phyloP scores from a whole-genome alignment of 352 stramenopile species.

The Globisporangium paddicum region DNA sequence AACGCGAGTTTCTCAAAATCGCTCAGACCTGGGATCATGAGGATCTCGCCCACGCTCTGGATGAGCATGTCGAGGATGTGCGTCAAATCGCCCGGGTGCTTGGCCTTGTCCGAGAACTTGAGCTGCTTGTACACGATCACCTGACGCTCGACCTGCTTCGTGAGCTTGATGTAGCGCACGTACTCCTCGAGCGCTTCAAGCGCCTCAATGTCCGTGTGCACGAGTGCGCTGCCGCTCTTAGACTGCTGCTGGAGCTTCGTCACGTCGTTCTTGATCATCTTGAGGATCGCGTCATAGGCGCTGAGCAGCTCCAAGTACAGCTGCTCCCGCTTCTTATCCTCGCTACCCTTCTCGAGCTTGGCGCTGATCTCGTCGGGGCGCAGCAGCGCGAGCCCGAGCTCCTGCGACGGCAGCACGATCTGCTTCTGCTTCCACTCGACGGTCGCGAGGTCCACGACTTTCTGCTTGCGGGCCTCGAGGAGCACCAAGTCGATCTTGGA shows the following conservation, averaged over 20 bases:
- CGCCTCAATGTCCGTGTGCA: conserved; percentile 70
- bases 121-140: conserved; percentile 64
- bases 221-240: conserved; percentile 66
- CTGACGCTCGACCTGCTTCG: conserved; percentile 65
- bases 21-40: conserved; percentile 50
- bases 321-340: conserved; percentile 69
- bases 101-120: conserved; percentile 35
- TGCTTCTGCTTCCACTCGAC: conserved; percentile 82
- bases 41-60: conserved; percentile 75
- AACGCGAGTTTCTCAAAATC: conserved; percentile 46
- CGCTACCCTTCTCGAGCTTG: conserved; percentile 49
- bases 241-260: conserved; percentile 67
- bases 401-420: conserved; percentile 63
- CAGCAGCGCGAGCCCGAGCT: conserved; percentile 62
- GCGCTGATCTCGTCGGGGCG: conserved; percentile 65
- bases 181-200: conserved; percentile 70
- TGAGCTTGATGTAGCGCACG: conserved; percentile 65
- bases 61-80: conserved; percentile 84
- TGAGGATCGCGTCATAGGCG: conserved; percentile 63
- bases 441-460: conserved; percentile 73
- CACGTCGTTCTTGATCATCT: conserved; percentile 61
- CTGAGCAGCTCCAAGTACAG: conserved; percentile 71
- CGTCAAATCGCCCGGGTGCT: conserved; percentile 56
- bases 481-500: conserved; percentile 84
- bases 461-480: conserved; percentile 80